Base-by-base conservation (phyloP, 2,329 filamentous ascomycete genomes). In the Ophiostoma himal-ulmi region DNA sequence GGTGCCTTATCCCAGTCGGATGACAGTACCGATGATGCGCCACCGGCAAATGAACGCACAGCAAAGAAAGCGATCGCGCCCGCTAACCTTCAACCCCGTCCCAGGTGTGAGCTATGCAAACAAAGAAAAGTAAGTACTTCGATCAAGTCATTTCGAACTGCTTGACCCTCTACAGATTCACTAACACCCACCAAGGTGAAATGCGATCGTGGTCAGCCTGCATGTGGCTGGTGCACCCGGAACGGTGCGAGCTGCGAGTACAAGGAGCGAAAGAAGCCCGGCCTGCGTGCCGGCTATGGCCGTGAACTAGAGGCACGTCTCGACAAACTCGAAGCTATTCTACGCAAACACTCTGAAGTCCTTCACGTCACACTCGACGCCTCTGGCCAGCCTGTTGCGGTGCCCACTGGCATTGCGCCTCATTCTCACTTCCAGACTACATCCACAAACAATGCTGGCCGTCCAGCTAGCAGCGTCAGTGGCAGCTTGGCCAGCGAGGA, bases 61-160 rank as follows among this genome's bases (percentile, higher is more conserved):
- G 54, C n/a, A 34, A 60, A 54, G 34, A 68, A 57, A 26, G 65
- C 44, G 11, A 36, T 34, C 8, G 5, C 54, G 1, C 41, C 41
- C 6, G 65, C 70, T 71, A 71, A 71, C 68, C n/a, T 66, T 5
- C 11, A 48, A 57, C 54, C 34, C 22, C 57, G 57, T 17, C 70
- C 70, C 79, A 90, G 88, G 76, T 90, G 91, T 77, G 91, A 94
- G 80, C 84, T 91, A 68, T 93, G 91, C 82, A 93, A 94, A 80
- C 88, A 91, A 78, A 83, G 91, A 81, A 94, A 94, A 83, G 91
- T 92, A 80, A 70, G 78, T 76, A 52, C 8, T 36, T 37, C 17
- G 30, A 11, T 10, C 11, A 14, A 57, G 52, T 4, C 48, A 17
- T n/a, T 20, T 48, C 44, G 5, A n/a, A n/a, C 7, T 20, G 6